Percentiles rank a stretch among this genome's conserved stretches.
Conservation (phyloP, 2,329 filamentous ascomycete species). For the Colletotrichum magnum region DNA sequence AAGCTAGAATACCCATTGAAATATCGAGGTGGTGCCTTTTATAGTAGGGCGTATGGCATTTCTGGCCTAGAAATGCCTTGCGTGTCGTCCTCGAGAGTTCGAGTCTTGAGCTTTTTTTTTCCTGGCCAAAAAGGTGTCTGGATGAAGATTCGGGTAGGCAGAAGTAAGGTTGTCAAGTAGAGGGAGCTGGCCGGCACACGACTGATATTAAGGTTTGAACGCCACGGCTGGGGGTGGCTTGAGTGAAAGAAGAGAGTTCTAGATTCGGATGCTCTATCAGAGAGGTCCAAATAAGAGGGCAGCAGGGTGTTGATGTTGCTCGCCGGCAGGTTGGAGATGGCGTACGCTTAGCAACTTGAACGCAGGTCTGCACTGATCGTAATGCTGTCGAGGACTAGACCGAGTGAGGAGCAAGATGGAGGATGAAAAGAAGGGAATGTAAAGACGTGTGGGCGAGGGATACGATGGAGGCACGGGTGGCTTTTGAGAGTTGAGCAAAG, state of each 20-base stretch:
- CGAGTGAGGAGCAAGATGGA: slow-evolving; percentile 4
- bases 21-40: slow-evolving; percentile 42
- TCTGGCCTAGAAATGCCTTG: slow-evolving; percentile 14
- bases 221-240: slow-evolving; percentile 31
- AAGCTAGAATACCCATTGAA: slow-evolving; percentile 70
- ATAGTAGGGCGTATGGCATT: slow-evolving; percentile 26
- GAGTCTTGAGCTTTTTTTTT: not conserved
- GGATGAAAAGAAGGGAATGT: slow-evolving; percentile 6
- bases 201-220: slow-evolving; percentile 28
- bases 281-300: slow-evolving; percentile 1
- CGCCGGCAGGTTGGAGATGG: slow-evolving; percentile 11
- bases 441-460: slow-evolving; percentile 18
- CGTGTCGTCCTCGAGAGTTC: not conserved
- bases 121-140: slow-evolving; percentile 3
- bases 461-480: slow-evolving; percentile 35
- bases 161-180: slow-evolving; percentile 3
- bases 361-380: not conserved
- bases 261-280: slow-evolving; percentile 5
- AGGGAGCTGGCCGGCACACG: slow-evolving; percentile 16
- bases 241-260: slow-evolving; percentile 17
- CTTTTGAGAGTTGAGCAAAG: slow-evolving; percentile 33
- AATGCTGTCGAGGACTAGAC: not conserved
- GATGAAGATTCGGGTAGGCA: not conserved
- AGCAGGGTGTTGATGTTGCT: not conserved
- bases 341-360: not conserved